Evolutionary conservation across 495 filamentous ascomycete species (phyloP), one percentile per base, ranked within the genome.

Genomic region (Aspergillus sclerotioniger): DNA sequence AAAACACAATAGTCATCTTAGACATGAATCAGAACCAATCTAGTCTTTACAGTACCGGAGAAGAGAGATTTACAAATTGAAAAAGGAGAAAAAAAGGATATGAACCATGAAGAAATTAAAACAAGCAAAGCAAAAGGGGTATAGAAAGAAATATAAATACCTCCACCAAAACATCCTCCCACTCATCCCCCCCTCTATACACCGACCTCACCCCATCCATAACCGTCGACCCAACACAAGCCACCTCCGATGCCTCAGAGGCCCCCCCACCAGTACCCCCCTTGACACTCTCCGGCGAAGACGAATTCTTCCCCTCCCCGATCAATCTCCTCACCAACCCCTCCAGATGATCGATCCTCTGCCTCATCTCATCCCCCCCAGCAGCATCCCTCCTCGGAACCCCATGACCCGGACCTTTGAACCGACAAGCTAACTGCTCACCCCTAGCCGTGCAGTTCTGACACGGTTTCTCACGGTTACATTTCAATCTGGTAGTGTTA

Each of bases 331-430:
- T 57, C 4, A 61, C 59, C 32, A 57, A 32, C 4, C n/a, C 25
- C 54, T 61, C 59, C 31, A 61, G 48, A 16, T 45, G 48, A 12
- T 61, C 54, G 20, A 61, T 61, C 13, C 59, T 49, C n/a, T 53
- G 43, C 35, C 41, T 54, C 49, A 61, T 53, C 12, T 37, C 1
- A 15, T 61, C 50, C 2, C 29, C 33, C 25, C 25, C 25, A 19
- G 43, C 15, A n/a, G 20, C n/a, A 7, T n/a, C 19, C 13, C 21
- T 3, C 6, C 15, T 29, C 12, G 31, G 9, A 0, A 32, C 0
- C 8, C 19, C 33, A 13, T 12, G 15, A 6, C 20, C 4, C 17
- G 29, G 9, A 3, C 59, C 54, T 16, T 32, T 48, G 16, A 49
- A 61, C 1, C 6, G 32, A 28, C 59, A 61, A 15, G 19, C n/a